Evolutionary conservation across 345 rosid species (phyloP).

Genomic region (Arabis alpina): DNA sequence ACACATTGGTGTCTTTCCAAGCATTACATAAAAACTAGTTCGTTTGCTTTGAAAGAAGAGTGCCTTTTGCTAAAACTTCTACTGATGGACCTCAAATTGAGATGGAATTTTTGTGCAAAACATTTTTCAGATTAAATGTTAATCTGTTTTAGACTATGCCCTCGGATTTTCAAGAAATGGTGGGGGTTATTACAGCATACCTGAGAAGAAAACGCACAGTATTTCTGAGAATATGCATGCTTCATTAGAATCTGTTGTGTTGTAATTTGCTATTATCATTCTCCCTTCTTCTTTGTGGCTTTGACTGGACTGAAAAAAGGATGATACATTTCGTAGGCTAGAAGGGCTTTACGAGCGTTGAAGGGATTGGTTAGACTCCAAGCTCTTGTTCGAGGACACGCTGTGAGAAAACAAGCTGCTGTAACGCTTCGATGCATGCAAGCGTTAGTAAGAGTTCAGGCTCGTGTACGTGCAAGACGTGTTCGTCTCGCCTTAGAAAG

Average conservation of each 20-base stretch:
- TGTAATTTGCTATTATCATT: not conserved
- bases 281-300: slow-evolving; percentile 13
- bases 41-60: not conserved
- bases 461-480: slow-evolving; percentile 96
- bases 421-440: slow-evolving; percentile 99
- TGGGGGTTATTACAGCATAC: too few relatives aligned
- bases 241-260: not conserved
- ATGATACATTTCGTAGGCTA: slow-evolving; percentile 60
- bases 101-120: too few relatives aligned
- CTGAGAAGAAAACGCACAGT: not conserved
- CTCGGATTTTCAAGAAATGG: too few relatives aligned
- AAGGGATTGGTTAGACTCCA: slow-evolving; percentile 98
- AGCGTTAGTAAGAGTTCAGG: slow-evolving; percentile 99
- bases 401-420: slow-evolving; percentile 99
- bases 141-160: too few relatives aligned
- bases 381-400: slow-evolving; percentile 98
- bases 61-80: not conserved
- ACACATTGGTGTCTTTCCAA: too few relatives aligned
- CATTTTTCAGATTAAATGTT: too few relatives aligned
- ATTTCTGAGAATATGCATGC: not conserved
- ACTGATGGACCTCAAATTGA: too few relatives aligned
- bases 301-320: slow-evolving; percentile 29
- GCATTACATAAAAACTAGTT: too few relatives aligned
- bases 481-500: slow-evolving; percentile 93
- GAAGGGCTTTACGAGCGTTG: slow-evolving; percentile 97